Base-by-base conservation (phyloP, 2,329 filamentous ascomycete species). In the Aspergillus carbonarius region DNA sequence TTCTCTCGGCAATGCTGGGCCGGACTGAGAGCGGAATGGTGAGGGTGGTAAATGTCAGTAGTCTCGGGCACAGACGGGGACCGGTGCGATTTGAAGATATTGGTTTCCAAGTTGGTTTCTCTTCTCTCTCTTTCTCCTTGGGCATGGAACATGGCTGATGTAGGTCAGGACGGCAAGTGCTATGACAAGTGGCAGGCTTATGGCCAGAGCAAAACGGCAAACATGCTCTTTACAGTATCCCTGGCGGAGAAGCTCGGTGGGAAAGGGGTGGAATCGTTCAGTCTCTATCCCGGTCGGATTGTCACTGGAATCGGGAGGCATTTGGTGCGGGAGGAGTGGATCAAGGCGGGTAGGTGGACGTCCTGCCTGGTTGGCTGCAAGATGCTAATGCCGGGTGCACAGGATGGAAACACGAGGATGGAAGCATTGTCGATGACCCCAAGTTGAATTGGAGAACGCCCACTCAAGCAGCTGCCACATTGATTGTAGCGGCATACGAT, bases 161-260 rank as follows among this genome's bases (percentile, higher is more conserved):
- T 20, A 2, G 42, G 2, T 13, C 8, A 46, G 42, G 10, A 27
- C 7, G 23, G 42, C 5, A 27, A 25, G 23, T 27, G 23, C 23
- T 57, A 57, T 6, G 37, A 57, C n/a, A 57, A 57, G n/a, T 57
- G 55, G 55, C 47, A 52, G n/a, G 39, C 55, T 15, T 57, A 57
- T 20, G 55, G 37, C 4, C 55, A 57, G 27, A 52, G 47, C 10
- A 57, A 57, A 8, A 32, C 48, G 2, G 55, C 55, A 5, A 53
- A 57, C 39, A 57, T 57, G 12, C 25, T 57, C 5, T 57, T 57
- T 17, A 30, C 47, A 17, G 35, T 32, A 7, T 47, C 55, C 5
- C 17, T 57, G 27, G 55, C 55, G 17, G 27, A 50, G 18, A 44
- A 37, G 5, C n/a, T 35, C 5, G 32, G 18, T 5, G 12, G n/a